phyloP scores from a whole-genome alignment of 192 early-diverging fungal species.

The Coemansia sp. region DNA sequence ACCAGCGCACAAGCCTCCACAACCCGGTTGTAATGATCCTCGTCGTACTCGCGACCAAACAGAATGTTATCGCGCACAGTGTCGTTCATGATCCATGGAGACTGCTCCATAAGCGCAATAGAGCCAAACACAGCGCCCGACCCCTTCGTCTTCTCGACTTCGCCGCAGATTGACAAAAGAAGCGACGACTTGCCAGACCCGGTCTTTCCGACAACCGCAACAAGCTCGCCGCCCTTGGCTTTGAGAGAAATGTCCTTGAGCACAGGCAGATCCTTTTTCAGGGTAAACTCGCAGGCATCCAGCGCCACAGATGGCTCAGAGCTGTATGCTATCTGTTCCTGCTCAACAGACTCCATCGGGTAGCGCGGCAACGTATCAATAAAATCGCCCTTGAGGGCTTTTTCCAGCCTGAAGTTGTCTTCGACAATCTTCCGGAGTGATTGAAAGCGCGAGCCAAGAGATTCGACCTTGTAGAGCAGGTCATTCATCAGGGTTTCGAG shows the following conservation, averaged over 20 bases:
- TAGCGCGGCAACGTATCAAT: slow-evolving; percentile 16
- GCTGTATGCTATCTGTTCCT: not conserved
- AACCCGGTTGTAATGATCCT: slow-evolving; percentile 58
- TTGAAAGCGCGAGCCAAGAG: not conserved
- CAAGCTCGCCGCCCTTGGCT: slow-evolving; percentile 40
- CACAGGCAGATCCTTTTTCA: slow-evolving; percentile 5
- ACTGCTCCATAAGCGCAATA: slow-evolving; percentile 33
- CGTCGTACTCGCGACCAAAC: slow-evolving; percentile 68
- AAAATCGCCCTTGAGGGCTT: slow-evolving; percentile 23
- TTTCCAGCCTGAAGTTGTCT: slow-evolving; percentile 13
- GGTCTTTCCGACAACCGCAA: slow-evolving; percentile 60
- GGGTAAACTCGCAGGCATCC: slow-evolving; percentile 18
- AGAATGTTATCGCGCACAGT: slow-evolving; percentile 79
- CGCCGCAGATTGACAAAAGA: slow-evolving; percentile 60
- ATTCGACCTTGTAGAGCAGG: slow-evolving; percentile 1
- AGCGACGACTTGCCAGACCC: slow-evolving; percentile 67
- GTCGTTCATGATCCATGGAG: slow-evolving; percentile 38
- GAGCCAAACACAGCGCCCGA: slow-evolving; percentile 22
- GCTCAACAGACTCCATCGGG: not conserved
- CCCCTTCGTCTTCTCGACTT: slow-evolving; percentile 43
- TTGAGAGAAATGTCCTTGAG: slow-evolving; percentile 12
- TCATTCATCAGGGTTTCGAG: slow-evolving; percentile 6
- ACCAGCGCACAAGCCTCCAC: slow-evolving; percentile 62
- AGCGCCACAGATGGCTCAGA: slow-evolving; percentile 6
- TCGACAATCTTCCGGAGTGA: not conserved